Conservation (phyloP, 331 rosid species). For the Saraca asoca region DNA sequence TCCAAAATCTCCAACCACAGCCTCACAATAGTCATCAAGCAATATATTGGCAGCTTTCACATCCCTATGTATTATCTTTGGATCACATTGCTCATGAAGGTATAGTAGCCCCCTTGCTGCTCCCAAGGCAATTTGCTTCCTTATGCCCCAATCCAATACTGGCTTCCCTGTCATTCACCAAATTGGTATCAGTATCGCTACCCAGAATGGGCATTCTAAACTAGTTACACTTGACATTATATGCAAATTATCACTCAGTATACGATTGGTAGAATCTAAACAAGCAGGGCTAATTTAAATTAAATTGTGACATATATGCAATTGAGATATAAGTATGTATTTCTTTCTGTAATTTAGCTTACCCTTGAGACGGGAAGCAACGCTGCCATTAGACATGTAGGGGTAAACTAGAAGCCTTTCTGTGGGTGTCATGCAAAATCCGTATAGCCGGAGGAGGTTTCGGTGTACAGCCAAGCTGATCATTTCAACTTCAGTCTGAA, state of each 20-base stretch:
- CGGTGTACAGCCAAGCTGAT: conserved; percentile 93
- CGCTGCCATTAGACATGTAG: conserved; percentile 96
- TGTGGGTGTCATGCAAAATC: conserved; percentile 78
- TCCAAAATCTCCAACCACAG: conserved; percentile 96
- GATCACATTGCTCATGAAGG: conserved; percentile 97
- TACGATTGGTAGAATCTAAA: no score
- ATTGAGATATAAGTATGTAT: neutral
- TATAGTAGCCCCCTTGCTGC: conserved; percentile 88
- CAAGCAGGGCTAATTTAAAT: no score
- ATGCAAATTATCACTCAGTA: no score
- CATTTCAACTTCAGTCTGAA: conserved; percentile 99
- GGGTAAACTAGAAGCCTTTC: conserved; percentile 95
- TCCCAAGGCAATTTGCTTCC: conserved; percentile 91
- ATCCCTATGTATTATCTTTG: conserved; percentile 90
- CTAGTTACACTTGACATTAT: no score
- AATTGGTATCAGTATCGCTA: conserved; percentile 7
- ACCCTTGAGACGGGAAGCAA: conserved; percentile 96
- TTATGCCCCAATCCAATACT: conserved; percentile 80
- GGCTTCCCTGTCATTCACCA: conserved; percentile 66
- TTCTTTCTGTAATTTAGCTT: conserved; percentile 20
- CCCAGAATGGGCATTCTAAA: neutral
- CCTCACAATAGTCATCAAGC: conserved; percentile 89
- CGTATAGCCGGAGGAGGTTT: conserved; percentile 84
- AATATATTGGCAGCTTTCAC: conserved; percentile 95
- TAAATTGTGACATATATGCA: no score